phyloP scores from a whole-genome alignment of 345 rosid genomes.

The Brassica rapa region DNA sequence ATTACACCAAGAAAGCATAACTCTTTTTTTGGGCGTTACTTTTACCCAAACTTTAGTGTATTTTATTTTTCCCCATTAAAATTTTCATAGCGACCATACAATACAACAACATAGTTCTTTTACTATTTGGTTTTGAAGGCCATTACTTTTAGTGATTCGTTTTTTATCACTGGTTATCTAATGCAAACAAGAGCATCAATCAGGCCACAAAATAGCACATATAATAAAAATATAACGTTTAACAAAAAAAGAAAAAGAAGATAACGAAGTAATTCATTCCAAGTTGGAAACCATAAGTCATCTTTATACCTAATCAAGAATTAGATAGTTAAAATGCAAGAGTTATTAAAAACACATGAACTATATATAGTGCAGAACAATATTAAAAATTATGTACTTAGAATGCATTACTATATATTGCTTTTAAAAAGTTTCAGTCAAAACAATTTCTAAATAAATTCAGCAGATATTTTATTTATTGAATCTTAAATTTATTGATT shows the following conservation, averaged over 20 bases:
- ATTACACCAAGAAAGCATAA: slow-evolving; percentile 19
- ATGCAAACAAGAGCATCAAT: neutral
- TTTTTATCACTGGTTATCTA: neutral
- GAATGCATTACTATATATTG: too few relatives aligned
- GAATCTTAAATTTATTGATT: too few relatives aligned
- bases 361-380: neutral
- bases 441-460: neutral
- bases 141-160: neutral
- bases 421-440: neutral
- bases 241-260: neutral
- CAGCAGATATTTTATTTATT: neutral
- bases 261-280: neutral
- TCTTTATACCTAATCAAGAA: neutral
- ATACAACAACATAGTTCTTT: neutral
- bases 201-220: neutral
- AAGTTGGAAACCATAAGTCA: neutral
- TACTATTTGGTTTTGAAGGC: neutral
- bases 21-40: slow-evolving; percentile 14
- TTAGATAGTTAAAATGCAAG: neutral
- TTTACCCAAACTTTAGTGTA: slow-evolving; percentile 17
- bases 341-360: neutral
- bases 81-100: neutral
- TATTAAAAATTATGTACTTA: too few relatives aligned
- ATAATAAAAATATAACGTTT: neutral
- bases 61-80: slow-evolving; percentile 9